These are phyloP conservation scores for Pichia membranifaciens DNA, from an alignment of 805 yeast genomes.

Conservation along the genomic window DNA sequence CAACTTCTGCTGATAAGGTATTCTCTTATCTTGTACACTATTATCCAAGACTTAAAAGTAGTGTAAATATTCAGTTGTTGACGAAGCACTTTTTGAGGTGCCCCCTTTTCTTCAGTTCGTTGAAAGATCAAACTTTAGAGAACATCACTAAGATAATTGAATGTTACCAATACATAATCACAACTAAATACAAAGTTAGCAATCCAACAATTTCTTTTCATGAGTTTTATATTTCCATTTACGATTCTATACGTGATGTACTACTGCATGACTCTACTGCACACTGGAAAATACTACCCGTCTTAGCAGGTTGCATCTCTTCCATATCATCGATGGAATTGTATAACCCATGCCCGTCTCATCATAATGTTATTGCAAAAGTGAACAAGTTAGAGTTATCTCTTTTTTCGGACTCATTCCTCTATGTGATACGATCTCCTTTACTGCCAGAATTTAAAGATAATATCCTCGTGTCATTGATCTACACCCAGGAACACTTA, in stretches of 20 bases:
- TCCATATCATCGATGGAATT: constrained; percentile 27
- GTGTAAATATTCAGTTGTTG: constrained; percentile 39
- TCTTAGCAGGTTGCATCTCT: constrained; percentile 40
- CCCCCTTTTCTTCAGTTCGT: constrained; percentile 31
- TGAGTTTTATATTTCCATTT: constrained; percentile 33
- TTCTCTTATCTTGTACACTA: constrained; percentile 47
- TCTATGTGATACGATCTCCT: neutral
- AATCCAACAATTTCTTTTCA: constrained; percentile 43
- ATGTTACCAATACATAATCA: constrained; percentile 41
- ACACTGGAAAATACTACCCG: constrained; percentile 43
- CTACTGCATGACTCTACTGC: constrained; percentile 13
- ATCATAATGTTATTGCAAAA: constrained; percentile 20
- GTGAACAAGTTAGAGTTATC: neutral
- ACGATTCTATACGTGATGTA: constrained; percentile 3
- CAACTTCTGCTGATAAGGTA: constrained; percentile 24
- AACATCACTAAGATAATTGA: constrained; percentile 39
- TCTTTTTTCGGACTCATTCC: constrained; percentile 1
- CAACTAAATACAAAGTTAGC: constrained; percentile 41
- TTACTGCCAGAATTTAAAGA: neutral
- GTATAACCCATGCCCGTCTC: constrained; percentile 24
- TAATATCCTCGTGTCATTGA: neutral
- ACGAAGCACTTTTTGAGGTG: constrained; percentile 40
- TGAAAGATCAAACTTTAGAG: constrained; percentile 23
- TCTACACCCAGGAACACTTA: constrained; percentile 2
- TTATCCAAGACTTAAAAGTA: constrained; percentile 43